Evolutionary conservation across 2,329 filamentous ascomycete genomes (phyloP).

Genomic region (Pseudogymnoascus pannorum): DNA sequence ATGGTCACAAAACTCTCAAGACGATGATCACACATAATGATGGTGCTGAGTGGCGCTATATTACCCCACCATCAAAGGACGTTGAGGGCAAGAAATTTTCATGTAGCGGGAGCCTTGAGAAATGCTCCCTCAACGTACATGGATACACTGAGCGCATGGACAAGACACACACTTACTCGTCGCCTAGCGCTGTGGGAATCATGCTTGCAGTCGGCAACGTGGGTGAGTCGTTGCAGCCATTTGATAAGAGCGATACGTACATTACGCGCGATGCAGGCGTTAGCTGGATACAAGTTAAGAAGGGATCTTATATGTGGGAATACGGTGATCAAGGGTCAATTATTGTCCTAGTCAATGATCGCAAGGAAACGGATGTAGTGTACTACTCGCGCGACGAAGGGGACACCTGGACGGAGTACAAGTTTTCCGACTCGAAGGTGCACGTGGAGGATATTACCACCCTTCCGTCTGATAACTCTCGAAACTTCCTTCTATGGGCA

Average conservation of each 20-base stretch:
- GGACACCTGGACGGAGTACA: slow-evolving; percentile 65
- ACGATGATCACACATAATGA: slow-evolving; percentile 96
- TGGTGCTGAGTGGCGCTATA: slow-evolving; percentile 74
- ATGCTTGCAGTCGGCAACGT: slow-evolving; percentile 93
- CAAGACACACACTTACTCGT: slow-evolving; percentile 78
- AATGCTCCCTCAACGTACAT: slow-evolving; percentile 86
- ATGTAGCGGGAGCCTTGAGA: slow-evolving; percentile 57
- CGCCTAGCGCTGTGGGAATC: slow-evolving; percentile 77
- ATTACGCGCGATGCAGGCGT: slow-evolving; percentile 88
- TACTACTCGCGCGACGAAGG: slow-evolving; percentile 80
- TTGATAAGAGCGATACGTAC: slow-evolving; percentile 70
- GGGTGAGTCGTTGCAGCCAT: slow-evolving; percentile 42
- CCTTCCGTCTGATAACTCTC: slow-evolving; percentile 78
- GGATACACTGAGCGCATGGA: slow-evolving; percentile 88
- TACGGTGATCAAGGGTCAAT: slow-evolving; percentile 94
- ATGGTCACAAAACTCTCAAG: slow-evolving; percentile 69
- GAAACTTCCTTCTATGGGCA: slow-evolving; percentile 89
- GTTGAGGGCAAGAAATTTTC: slow-evolving; percentile 62
- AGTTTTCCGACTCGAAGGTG: slow-evolving; percentile 66
- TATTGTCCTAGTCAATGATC: slow-evolving; percentile 75
- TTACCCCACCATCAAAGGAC: slow-evolving; percentile 66
- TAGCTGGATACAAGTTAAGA: slow-evolving; percentile 76
- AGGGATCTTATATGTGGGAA: slow-evolving; percentile 87
- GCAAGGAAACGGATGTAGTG: slow-evolving; percentile 58
- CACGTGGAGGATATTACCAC: slow-evolving; percentile 76